Evolutionary conservation across 164 flowering plant species (phyloP).

Genomic region (Houttuynia cordata): DNA sequence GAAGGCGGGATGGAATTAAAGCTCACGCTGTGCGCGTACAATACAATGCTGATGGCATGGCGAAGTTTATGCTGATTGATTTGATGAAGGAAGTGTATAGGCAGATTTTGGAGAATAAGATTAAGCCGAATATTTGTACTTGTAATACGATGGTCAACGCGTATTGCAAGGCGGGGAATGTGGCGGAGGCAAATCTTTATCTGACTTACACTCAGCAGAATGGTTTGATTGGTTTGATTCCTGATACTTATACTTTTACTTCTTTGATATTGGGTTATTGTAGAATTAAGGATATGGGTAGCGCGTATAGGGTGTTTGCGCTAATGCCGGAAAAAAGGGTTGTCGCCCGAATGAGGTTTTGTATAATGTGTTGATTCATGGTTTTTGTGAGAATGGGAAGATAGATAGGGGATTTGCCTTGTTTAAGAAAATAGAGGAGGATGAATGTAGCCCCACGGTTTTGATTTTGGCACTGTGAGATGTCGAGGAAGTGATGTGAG

Average conservation of each 20-base stretch:
- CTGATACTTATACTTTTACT: slow-evolving; percentile 59
- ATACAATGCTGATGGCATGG: slow-evolving; percentile 43
- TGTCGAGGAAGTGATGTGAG: slow-evolving; percentile 52
- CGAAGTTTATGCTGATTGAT: slow-evolving; percentile 44
- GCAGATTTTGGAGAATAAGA: slow-evolving; percentile 35
- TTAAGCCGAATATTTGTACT: slow-evolving; percentile 48
- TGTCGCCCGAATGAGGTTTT: slow-evolving; percentile 56
- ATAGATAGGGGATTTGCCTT: slow-evolving; percentile 48
- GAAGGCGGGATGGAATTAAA: slow-evolving; percentile 17
- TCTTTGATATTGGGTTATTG: slow-evolving; percentile 71
- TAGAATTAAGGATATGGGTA: slow-evolving; percentile 44
- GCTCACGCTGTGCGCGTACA: slow-evolving; percentile 40
- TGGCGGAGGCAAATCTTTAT: slow-evolving; percentile 20
- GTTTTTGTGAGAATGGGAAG: slow-evolving; percentile 50
- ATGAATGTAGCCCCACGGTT: slow-evolving; percentile 51
- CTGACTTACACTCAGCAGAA: slow-evolving; percentile 49
- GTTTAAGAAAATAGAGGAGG: slow-evolving; percentile 47
- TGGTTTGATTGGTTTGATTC: slow-evolving; percentile 46
- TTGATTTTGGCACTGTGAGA: slow-evolving; percentile 54
- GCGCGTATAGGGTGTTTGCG: slow-evolving; percentile 34
- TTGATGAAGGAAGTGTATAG: slow-evolving; percentile 43
- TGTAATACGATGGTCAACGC: slow-evolving; percentile 66
- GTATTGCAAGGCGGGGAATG: slow-evolving; percentile 53
- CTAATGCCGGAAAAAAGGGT: slow-evolving; percentile 37
- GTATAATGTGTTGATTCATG: slow-evolving; percentile 62